These are phyloP conservation scores for Phytophthora sp. DNA, from an alignment of 352 stramenopile genomes.

Conservation along the genomic window DNA sequence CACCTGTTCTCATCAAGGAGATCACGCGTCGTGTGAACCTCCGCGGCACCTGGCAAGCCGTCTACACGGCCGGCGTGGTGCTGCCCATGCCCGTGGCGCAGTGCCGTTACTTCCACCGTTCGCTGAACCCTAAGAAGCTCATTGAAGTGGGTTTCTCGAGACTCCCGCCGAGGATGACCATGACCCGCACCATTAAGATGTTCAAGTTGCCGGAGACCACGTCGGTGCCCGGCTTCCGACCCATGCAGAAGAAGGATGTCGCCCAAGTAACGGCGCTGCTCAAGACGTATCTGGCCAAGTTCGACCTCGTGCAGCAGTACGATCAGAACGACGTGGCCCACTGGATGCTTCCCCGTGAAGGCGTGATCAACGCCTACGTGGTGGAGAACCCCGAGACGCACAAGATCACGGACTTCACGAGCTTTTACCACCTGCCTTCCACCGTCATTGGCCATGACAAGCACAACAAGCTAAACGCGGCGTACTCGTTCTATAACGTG, in stretches of 20 bases:
- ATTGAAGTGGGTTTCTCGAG: slow-evolving; percentile 98
- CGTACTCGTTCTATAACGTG: slow-evolving; percentile 99
- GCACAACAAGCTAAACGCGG: slow-evolving; percentile 96
- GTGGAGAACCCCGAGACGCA: slow-evolving; percentile 75
- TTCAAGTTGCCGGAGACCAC: slow-evolving; percentile 85
- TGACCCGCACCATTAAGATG: slow-evolving; percentile 94
- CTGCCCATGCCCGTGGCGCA: slow-evolving; percentile 95
- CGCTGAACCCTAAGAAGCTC: slow-evolving; percentile 99
- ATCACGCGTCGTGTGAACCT: slow-evolving; percentile 98
- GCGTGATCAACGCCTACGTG: slow-evolving; percentile 96
- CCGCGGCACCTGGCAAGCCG: slow-evolving; percentile 93
- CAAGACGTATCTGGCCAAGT: slow-evolving; percentile 71
- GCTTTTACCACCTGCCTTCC: slow-evolving; percentile 98
- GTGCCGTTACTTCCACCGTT: slow-evolving; percentile 98
- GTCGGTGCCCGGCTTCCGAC: slow-evolving; percentile 53
- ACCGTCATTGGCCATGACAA: slow-evolving; percentile 96
- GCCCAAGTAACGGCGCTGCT: slow-evolving; percentile 64
- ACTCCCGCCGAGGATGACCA: slow-evolving; percentile 96
- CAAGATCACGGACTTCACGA: slow-evolving; percentile 95
- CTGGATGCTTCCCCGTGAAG: slow-evolving; percentile 96
- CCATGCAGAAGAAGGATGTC: slow-evolving; percentile 75
- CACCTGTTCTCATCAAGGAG: slow-evolving; percentile 99
- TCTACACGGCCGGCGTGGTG: slow-evolving; percentile 99
- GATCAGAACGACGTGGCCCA: slow-evolving; percentile 95
- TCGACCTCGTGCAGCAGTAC: slow-evolving; percentile 90